Evolutionary conservation across 1,284 basidiomycete genomes (phyloP), one percentile per base, ranked within the genome.

Genomic region (Amylostereum chailletii): DNA sequence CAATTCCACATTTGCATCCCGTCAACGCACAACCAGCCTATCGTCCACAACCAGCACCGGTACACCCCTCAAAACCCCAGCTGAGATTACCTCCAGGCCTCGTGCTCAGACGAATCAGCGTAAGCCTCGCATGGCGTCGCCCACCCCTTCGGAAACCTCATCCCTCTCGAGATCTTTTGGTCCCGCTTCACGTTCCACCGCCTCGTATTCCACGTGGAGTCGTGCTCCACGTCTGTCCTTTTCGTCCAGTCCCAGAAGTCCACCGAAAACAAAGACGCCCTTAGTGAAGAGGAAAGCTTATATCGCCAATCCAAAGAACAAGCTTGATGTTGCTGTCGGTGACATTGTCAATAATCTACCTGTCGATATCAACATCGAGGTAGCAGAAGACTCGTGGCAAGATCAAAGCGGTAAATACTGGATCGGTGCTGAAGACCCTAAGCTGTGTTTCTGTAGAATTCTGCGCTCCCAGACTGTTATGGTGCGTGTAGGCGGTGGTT

Each of bases 401-500:
- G 91, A 94, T 62, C 84, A 91, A 65, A 91, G 89, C 53, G 93
- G 93, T 11, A 92, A 91, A 61, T 96, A 96, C 63, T 94, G 90
- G 90, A 95, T 96, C 58, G 93, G 93, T 7, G 83, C 89, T 55
- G 80, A 87, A 55, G 87, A 92, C 46, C 81, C 92, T 1, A 92
- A 85, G 62, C 71, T 94, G 19, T 92, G 90, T 64, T 95, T 94
- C 64, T 94, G 92, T 65, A 79, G 93, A 26, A 94, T 95, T 50
- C 68, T 95, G 34, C 81, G 90, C n/a, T 92, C 88, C 2, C 86
- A 90, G 57, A 94, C 88, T 0, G 93, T 95, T 53, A 95, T 96
- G 93, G 91, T 96, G 39, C 81, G 92, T 53, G 90, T 94, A 11
- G 92, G 93, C 32, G 93, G 93, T 42, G 93, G 93, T n/a, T 95